phyloP scores from a whole-genome alignment of 108 stramenopile genomes.

The Heterococcus sp. region DNA sequence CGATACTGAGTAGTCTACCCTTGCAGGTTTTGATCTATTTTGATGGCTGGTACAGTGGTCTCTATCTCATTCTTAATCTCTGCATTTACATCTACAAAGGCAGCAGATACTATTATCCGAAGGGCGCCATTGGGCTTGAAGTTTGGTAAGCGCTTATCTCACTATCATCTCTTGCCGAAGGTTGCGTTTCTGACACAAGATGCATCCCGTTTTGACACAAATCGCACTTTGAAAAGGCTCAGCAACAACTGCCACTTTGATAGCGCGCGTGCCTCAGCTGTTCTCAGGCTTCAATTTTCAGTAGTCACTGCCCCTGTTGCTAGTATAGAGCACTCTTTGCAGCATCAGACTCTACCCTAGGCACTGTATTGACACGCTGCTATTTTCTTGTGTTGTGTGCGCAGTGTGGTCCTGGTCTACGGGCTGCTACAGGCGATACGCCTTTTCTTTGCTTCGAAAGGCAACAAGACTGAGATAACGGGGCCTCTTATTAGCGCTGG shows the following conservation, averaged over 20 bases:
- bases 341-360: background rate
- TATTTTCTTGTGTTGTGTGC: no score
- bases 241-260: background rate
- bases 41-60: conserved; percentile 56
- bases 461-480: conserved; percentile 68
- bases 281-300: background rate
- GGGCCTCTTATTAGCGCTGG: conserved; percentile 51
- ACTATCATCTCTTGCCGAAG: conserved; percentile 45
- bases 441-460: conserved; percentile 58
- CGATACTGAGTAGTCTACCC: conserved; percentile 58
- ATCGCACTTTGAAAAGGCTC: background rate
- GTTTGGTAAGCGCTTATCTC: conserved; percentile 3
- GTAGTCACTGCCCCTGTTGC: background rate
- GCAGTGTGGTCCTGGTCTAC: conserved; percentile 54
- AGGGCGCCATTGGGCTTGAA: conserved; percentile 17
- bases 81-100: conserved; percentile 60
- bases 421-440: conserved; percentile 57
- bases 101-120: conserved; percentile 45
- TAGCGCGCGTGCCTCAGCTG: background rate
- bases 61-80: conserved; percentile 58
- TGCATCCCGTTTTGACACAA: background rate
- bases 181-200: no score
- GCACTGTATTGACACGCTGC: no score
- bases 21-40: conserved; percentile 64
- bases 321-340: background rate